phyloP scores from a whole-genome alignment of 176 grass and related monocot species.

The Pharus latifolius region DNA sequence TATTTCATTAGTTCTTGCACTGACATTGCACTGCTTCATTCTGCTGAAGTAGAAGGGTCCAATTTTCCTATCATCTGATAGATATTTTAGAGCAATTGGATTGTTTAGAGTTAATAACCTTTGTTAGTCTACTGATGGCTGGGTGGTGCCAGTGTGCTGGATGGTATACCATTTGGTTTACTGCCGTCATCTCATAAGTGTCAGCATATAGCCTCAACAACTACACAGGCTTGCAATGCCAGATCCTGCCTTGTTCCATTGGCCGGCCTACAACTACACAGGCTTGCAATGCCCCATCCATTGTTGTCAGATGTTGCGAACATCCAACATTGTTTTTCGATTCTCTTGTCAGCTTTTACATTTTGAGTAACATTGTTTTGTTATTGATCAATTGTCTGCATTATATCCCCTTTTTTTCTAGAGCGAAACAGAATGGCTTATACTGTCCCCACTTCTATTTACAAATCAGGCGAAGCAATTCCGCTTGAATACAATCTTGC shows the following conservation, averaged over 20 bases:
- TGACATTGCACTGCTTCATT: too few relatives aligned
- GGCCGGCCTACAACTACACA: too few relatives aligned
- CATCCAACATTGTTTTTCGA: too few relatives aligned
- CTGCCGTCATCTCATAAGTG: too few relatives aligned
- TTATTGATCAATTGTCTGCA: background rate
- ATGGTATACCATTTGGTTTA: background rate
- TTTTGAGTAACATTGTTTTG: background rate
- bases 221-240: too few relatives aligned
- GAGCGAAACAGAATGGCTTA: background rate
- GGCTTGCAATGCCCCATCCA: too few relatives aligned
- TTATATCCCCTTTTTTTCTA: background rate
- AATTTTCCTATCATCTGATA: too few relatives aligned
- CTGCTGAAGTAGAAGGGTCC: too few relatives aligned
- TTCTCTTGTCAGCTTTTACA: background rate
- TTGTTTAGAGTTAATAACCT: background rate
- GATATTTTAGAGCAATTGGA: background rate
- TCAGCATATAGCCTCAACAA: too few relatives aligned
- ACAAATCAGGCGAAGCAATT: constrained; percentile 63
- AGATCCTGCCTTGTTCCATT: too few relatives aligned
- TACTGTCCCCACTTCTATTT: background rate
- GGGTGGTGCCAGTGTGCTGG: background rate
- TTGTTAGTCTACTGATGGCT: background rate
- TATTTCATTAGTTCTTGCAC: too few relatives aligned
- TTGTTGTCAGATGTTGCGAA: too few relatives aligned
- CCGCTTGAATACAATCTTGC: constrained; percentile 86